These are phyloP conservation scores for Fusarium drepaniforme DNA, from an alignment of 2,329 filamentous ascomycete species.

Conservation along the genomic window DNA sequence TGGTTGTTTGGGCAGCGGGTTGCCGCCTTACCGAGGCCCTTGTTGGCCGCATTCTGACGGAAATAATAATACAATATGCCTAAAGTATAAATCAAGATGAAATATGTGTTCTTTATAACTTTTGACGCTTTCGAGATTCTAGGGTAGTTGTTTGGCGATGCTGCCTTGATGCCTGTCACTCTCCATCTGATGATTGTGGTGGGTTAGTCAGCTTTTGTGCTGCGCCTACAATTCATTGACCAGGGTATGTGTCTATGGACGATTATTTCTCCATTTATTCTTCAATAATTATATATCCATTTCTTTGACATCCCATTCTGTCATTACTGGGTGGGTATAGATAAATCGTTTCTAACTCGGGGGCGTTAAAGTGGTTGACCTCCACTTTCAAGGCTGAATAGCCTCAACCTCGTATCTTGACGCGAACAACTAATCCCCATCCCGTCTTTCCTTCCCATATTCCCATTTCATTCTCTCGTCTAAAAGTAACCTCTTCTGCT, in stretches of 20 bases:
- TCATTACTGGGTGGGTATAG: background rate
- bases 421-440: slow-evolving; percentile 61
- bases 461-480: slow-evolving; percentile 64
- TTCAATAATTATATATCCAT: background rate
- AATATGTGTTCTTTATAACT: background rate
- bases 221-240: background rate
- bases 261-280: background rate
- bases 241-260: background rate
- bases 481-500: slow-evolving; percentile 63
- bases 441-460: slow-evolving; percentile 64
- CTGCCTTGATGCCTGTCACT: background rate
- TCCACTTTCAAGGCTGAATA: background rate
- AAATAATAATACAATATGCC: too few species aligned
- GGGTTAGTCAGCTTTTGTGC: background rate
- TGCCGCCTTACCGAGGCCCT: background rate
- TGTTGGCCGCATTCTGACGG: background rate
- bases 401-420: slow-evolving; percentile 44
- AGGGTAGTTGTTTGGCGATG: background rate
- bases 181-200: background rate
- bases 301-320: background rate
- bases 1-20: background rate
- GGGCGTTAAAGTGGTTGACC: background rate
- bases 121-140: background rate
- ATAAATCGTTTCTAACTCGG: background rate
- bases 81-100: background rate